A percentile compares a stretch with the other conserved stretches of the same genome.
Evolutionary conservation across 148 eudicot genomes (phyloP).

Genomic region (Polygonum maritimum): DNA sequence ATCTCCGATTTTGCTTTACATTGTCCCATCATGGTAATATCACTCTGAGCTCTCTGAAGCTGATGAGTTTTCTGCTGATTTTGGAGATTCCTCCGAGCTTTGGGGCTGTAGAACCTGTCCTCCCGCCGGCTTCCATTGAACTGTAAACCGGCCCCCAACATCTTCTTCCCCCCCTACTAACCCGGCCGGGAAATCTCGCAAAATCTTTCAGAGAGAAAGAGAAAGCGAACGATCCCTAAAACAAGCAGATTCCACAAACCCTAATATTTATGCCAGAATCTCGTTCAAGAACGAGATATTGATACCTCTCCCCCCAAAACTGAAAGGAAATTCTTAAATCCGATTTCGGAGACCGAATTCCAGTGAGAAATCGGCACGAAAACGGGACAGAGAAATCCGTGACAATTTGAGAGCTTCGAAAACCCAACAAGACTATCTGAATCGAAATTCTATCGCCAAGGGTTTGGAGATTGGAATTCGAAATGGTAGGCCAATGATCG

Average conservation of each 20-base stretch:
- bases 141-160: conserved; percentile 51
- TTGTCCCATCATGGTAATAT: conserved; percentile 5
- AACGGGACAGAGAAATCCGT: neutral
- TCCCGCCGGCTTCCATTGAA: conserved; percentile 33
- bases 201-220: neutral
- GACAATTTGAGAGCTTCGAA: neutral
- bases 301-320: neutral
- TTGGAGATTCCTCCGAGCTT: conserved; percentile 13
- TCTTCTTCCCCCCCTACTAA: neutral
- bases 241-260: conserved; percentile 6
- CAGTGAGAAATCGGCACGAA: neutral
- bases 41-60: conserved; percentile 13
- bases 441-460: neutral
- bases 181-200: neutral
- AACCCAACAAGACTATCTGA: neutral
- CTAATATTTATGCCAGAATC: neutral
- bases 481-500: conserved; percentile 6
- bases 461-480: neutral
- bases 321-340: neutral
- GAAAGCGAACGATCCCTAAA: neutral
- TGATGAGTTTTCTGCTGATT: conserved; percentile 14
- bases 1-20: neutral
- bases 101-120: conserved; percentile 21
- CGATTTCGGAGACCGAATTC: conserved; percentile 4
- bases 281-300: neutral